Base-by-base conservation (phyloP, 352 stramenopile species). In the Phytophthora sojae region DNA sequence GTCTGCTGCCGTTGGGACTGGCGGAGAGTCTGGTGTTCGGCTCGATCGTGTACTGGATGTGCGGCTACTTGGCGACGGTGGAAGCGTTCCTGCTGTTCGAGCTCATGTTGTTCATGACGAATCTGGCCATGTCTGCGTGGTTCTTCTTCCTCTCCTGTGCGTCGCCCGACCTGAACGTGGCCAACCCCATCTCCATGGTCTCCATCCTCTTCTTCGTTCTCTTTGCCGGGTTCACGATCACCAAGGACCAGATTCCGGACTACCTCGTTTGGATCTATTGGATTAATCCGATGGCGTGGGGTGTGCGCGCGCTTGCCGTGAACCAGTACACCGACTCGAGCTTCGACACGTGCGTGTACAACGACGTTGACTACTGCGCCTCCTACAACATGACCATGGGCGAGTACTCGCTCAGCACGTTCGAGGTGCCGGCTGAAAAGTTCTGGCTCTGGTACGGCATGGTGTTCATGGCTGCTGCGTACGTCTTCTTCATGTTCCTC, bases 21-120 rank as follows among this genome's bases (percentile, higher is more conserved):
- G 60, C 77, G 12, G 89, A 96, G 70, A 79, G 70, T 12, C 19
- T 93, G 0, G 55, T 94, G 23, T 95, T 95, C 77, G 72, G 74
- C 32, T 66, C 68, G 6, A 76, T 85, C 30, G 64, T 87, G 19
- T 87, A 87, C 74, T 87, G 67, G 66, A 79, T 87, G 64, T 73
- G 65, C 37, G 79, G 76, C n/a, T 85, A 96, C 15, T 71, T 79
- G 15, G n/a, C 49, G 4, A 64, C 52, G 1, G 55, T 57, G 4
- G 44, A n/a, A 4, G 50, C 44, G 2, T 76, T 64, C 51, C 15
- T 58, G 4, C 62, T 65, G 17, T 86, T 83, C 64, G 12, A 79
- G 19, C 21, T 79, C 1, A 69, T 92, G 6, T 74, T 97, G 21
- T 73, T 90, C 67, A 49, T 57, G 26, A 66, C 64, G 2, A 86